phyloP scores from a whole-genome alignment of 768 basidiomycete species.

The Tricholoma matsutake region DNA sequence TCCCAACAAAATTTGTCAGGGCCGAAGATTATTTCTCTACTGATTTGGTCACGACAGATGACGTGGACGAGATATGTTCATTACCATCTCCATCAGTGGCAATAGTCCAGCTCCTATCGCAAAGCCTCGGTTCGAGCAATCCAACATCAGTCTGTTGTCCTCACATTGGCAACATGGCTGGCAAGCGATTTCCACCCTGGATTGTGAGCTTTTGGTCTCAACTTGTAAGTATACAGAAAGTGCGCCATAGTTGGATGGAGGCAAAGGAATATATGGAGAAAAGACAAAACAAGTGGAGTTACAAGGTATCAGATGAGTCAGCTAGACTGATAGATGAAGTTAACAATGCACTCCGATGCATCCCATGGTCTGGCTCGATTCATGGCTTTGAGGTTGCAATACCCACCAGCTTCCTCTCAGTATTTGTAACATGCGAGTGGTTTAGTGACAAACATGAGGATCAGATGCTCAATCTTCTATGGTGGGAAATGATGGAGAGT shows the following conservation, averaged over 20 bases:
- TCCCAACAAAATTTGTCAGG: neutral
- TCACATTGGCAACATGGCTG: neutral
- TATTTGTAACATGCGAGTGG: constrained; percentile 15
- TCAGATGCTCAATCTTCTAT: no score
- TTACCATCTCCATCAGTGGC: neutral
- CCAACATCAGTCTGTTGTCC: no score
- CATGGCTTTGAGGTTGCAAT: no score
- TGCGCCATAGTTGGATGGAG: neutral
- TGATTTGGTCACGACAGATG: neutral
- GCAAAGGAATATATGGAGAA: neutral
- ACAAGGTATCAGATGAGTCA: neutral
- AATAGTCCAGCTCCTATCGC: neutral
- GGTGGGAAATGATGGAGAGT: no score
- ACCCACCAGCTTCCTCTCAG: constrained; percentile 4
- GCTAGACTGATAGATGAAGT: neutral
- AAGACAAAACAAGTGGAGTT: neutral
- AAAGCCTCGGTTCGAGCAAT: neutral
- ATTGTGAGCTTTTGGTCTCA: neutral
- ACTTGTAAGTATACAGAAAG: neutral
- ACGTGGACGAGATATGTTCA: neutral
- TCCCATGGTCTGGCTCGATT: constrained; percentile 13
- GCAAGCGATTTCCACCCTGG: constrained; percentile 1
- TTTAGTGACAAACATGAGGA: constrained; percentile 12
- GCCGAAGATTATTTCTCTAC: neutral
- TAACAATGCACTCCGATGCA: neutral